phyloP scores from a whole-genome alignment of 768 basidiomycete genomes.

The Heimioporus sp. region DNA sequence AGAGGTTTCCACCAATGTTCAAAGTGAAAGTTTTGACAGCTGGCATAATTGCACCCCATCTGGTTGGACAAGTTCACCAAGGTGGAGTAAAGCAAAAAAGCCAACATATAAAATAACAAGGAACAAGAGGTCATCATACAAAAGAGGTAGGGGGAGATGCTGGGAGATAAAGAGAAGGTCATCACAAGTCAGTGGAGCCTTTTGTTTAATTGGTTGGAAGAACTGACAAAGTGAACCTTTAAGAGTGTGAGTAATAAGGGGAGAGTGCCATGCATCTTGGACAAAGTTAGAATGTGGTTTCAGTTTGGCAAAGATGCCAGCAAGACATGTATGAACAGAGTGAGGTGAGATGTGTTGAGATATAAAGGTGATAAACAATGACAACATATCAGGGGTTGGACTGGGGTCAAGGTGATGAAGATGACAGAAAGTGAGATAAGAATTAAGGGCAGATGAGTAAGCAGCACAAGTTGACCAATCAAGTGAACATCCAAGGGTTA shows the following conservation, averaged over 20 bases:
- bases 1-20: too few relatives aligned
- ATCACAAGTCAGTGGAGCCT: neutral
- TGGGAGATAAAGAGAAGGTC: too few relatives aligned
- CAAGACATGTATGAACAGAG: neutral
- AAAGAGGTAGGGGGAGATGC: too few relatives aligned
- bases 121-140: too few relatives aligned
- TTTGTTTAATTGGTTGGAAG: neutral
- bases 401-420: neutral
- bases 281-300: too few relatives aligned
- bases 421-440: neutral
- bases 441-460: neutral
- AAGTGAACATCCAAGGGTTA: neutral
- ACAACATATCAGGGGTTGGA: neutral
- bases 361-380: neutral
- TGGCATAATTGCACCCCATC: too few relatives aligned
- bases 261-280: neutral
- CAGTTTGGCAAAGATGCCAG: neutral
- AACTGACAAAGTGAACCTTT: neutral
- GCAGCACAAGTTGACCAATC: neutral
- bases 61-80: too few relatives aligned
- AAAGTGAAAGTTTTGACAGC: too few relatives aligned
- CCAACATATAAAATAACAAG: too few relatives aligned
- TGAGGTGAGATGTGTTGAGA: neutral
- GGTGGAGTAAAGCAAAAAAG: too few relatives aligned
- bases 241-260: neutral